These are phyloP conservation scores for Crithidia sp. DNA, from an alignment of 208 protist genomes.

Conservation along the genomic window DNA sequence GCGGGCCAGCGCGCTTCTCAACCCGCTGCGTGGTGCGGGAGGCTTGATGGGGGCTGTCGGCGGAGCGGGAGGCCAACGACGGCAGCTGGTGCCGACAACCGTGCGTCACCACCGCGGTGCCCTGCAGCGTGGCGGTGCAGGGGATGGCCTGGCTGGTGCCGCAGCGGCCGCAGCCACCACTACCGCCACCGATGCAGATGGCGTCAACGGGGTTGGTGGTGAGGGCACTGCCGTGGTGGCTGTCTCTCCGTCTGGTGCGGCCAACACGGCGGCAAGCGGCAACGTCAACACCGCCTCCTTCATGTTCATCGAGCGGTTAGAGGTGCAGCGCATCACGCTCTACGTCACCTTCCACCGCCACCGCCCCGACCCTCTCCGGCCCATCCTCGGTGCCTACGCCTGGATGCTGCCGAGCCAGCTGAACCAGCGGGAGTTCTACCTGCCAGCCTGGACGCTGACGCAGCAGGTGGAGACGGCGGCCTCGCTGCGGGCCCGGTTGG, in stretches of 20 bases:
- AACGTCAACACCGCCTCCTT: slow-evolving; percentile 31
- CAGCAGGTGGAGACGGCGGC: slow-evolving; percentile 53
- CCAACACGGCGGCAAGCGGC: not conserved
- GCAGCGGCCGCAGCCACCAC: not conserved
- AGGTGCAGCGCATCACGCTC: slow-evolving; percentile 51
- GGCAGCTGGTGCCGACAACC: slow-evolving; percentile 19
- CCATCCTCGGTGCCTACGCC: slow-evolving; percentile 67
- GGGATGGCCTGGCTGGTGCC: slow-evolving; percentile 12
- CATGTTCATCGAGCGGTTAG: slow-evolving; percentile 59
- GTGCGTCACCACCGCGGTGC: slow-evolving; percentile 27
- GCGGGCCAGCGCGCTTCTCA: not conserved
- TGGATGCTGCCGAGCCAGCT: slow-evolving; percentile 75
- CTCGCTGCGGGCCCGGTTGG: slow-evolving; percentile 44
- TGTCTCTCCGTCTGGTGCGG: too few species aligned
- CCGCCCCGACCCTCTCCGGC: slow-evolving; percentile 64
- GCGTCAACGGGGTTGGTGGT: not conserved
- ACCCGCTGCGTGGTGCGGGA: slow-evolving; percentile 9
- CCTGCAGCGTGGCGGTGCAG: slow-evolving; percentile 12
- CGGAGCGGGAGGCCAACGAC: not conserved
- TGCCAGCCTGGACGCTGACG: slow-evolving; percentile 42
- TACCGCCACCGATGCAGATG: not conserved
- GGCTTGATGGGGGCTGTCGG: not conserved
- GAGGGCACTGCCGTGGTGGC: not conserved
- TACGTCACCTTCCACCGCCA: slow-evolving; percentile 71
- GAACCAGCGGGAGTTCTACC: slow-evolving; percentile 57